A percentile compares a stretch with the other conserved stretches of the same genome.
Conservation (phyloP, 108 stramenopile species). For the Nannochloropsis salina region DNA sequence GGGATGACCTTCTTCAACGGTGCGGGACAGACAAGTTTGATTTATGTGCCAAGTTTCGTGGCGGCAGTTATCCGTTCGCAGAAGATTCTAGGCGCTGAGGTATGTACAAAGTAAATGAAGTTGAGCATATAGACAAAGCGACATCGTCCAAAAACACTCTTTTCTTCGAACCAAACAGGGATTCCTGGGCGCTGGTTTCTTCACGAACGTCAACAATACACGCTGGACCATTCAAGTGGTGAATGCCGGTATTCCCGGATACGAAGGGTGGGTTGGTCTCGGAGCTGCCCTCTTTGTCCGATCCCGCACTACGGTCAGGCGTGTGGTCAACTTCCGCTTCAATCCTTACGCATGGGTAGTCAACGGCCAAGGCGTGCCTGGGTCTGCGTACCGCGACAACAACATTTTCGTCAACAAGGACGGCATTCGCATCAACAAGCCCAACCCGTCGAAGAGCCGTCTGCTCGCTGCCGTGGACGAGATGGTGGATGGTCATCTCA, state of each 20-base stretch:
- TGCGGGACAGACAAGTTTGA: neutral
- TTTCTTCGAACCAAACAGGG: neutral
- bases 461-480: neutral
- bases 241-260: neutral
- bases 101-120: too few species aligned
- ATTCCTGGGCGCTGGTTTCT: neutral
- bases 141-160: too few species aligned
- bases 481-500: neutral
- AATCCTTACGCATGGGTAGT: neutral
- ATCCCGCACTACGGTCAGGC: neutral
- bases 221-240: neutral
- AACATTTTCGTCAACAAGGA: neutral
- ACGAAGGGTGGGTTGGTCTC: neutral
- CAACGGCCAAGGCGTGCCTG: neutral
- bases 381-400: neutral
- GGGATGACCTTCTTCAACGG: neutral
- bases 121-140: too few species aligned
- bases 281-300: neutral
- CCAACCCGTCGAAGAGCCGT: neutral
- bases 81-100: neutral
- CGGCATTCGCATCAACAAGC: neutral
- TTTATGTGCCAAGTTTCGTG: neutral
- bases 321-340: neutral
- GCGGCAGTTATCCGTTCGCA: neutral
- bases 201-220: neutral